Evolutionary conservation across 495 filamentous ascomycete species (phyloP).

Genomic region (Aspergillus olivimuriae): DNA sequence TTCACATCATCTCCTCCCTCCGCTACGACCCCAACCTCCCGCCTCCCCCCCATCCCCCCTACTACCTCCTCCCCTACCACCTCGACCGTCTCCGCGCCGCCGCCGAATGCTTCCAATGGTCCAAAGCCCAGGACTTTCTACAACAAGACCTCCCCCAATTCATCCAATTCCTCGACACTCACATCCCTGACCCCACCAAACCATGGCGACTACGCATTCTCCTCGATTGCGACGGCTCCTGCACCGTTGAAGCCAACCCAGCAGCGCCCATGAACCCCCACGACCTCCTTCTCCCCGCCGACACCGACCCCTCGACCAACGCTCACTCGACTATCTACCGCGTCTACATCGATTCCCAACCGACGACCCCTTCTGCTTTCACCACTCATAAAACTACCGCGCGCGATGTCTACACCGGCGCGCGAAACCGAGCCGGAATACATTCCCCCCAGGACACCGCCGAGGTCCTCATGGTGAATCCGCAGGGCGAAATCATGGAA

Average conservation of each 20-base stretch:
- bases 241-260: conserved; percentile 44
- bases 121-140: conserved; percentile 23
- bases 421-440: conserved; percentile 53
- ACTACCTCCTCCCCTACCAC: conserved; percentile 82
- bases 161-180: conserved; percentile 22
- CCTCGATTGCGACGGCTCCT: conserved; percentile 41
- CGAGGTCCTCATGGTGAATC: conserved; percentile 72
- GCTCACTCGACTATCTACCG: conserved; percentile 23
- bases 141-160: conserved; percentile 24
- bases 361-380: conserved; percentile 51
- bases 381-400: conserved; percentile 73
- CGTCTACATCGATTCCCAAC: conserved; percentile 50
- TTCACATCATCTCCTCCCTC: conserved; percentile 62
- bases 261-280: conserved; percentile 41
- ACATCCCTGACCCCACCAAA: conserved; percentile 29
- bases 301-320: background rate
- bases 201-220: conserved; percentile 49
- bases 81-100: conserved; percentile 74
- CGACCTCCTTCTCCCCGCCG: conserved; percentile 47
- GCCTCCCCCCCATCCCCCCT: conserved; percentile 45
- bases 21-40: conserved; percentile 65
- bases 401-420: conserved; percentile 58
- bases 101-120: conserved; percentile 63
- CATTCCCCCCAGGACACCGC: conserved; percentile 39
- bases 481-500: conserved; percentile 70